Percentiles rank a stretch among this genome's conserved stretches.
Evolutionary conservation across 169 alveolate genomes (phyloP).

Genomic region (Babesia caballi): DNA sequence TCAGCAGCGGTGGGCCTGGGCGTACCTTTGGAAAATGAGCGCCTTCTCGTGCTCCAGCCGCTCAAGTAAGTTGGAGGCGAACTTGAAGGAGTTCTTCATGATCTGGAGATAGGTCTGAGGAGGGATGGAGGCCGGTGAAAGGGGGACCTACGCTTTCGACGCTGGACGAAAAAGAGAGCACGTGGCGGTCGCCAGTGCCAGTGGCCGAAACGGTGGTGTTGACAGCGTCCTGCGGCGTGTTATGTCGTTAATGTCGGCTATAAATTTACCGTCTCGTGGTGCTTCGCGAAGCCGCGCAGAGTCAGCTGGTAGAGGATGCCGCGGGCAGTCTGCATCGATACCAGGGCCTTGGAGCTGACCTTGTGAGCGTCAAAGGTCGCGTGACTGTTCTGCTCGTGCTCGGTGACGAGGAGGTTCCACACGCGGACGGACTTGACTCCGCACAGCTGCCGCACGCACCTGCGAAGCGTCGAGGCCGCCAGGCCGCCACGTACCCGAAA

Average conservation of each 20-base stretch:
- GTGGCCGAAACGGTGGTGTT: background rate
- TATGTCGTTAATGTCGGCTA: background rate
- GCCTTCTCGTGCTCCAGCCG: conserved; percentile 48
- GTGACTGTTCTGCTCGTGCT: conserved; percentile 7
- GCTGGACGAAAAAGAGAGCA: conserved; percentile 40
- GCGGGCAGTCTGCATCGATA: conserved; percentile 66
- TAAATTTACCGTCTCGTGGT: conserved; percentile 34
- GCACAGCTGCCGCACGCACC: conserved; percentile 46
- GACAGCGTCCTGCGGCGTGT: conserved; percentile 15
- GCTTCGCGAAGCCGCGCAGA: conserved; percentile 47
- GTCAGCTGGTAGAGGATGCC: conserved; percentile 49
- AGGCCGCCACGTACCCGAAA: conserved; percentile 26
- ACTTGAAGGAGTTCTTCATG: conserved; percentile 40
- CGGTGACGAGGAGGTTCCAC: conserved; percentile 59
- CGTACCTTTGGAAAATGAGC: conserved; percentile 40
- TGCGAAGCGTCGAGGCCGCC: background rate
- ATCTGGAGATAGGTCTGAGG: conserved; percentile 41
- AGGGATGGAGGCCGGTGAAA: no score
- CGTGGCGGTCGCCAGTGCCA: conserved; percentile 25
- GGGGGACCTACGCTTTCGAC: conserved; percentile 25
- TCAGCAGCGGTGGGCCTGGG: background rate
- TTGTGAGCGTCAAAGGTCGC: conserved; percentile 37
- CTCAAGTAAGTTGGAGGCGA: conserved; percentile 56
- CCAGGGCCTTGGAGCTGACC: conserved; percentile 56
- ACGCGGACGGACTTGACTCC: conserved; percentile 58